Conservation (phyloP, 2,329 filamentous ascomycete species). For the Trichoderma cornu-damae region DNA sequence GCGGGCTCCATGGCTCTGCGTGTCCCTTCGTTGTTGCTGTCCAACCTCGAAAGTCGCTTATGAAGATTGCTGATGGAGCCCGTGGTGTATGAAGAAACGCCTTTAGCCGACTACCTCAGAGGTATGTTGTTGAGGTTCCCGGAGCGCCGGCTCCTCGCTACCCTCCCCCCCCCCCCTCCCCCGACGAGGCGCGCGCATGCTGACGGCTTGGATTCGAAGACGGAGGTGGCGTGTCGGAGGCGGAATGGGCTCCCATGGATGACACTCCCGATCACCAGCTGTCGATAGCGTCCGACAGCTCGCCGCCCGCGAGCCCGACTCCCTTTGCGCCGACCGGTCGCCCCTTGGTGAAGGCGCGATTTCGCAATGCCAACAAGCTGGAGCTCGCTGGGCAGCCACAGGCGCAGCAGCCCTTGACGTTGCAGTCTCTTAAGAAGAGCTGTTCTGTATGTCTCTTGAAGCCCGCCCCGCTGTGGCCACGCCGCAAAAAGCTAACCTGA, state of each 20-base stretch:
- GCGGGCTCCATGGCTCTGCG: conserved; percentile 30
- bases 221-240: conserved; percentile 44
- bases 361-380: conserved; percentile 39
- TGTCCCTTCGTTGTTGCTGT: conserved; percentile 26
- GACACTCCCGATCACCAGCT: conserved; percentile 29
- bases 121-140: conserved; percentile 45
- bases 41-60: conserved; percentile 25
- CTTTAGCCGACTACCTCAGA: conserved; percentile 83
- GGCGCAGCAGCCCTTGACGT: conserved; percentile 27
- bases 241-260: conserved; percentile 43
- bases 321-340: conserved; percentile 54
- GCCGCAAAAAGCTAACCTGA: background rate
- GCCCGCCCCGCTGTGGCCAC: background rate
- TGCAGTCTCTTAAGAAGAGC: conserved; percentile 44
- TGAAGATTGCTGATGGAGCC: conserved; percentile 59
- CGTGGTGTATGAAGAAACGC: conserved; percentile 79
- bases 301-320: conserved; percentile 44
- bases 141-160: background rate
- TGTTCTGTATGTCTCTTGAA: conserved; percentile 47
- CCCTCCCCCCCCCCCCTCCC: too few species aligned
- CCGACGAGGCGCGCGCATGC: conserved; percentile 9
- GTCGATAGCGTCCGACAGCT: conserved; percentile 34
- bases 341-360: conserved; percentile 50
- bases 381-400: background rate
- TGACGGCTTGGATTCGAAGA: conserved; percentile 30